Evolutionary conservation across 2,329 filamentous ascomycete species (phyloP), one percentile per base, ranked within the genome.

Genomic region (Nemania abortiva): DNA sequence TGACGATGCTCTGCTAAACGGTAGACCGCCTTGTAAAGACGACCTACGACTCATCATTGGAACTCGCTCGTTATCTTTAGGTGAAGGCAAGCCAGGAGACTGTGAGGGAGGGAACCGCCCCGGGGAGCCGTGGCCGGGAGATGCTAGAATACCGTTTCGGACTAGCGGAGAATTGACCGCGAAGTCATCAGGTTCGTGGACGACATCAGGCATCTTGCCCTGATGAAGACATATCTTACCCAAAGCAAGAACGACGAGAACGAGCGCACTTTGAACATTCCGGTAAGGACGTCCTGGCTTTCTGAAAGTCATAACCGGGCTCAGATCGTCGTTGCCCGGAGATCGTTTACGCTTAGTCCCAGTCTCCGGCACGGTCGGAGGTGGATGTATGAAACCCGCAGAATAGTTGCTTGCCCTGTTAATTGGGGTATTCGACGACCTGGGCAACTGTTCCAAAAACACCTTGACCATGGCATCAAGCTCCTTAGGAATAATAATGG

Each of bases 241-340:
- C 6, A 99, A 83, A 0, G 95, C 95, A 63, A 98, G 85, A 0
- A 97, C 89, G 3, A 95, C 85, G 2, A 98, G 85, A 1, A 98
- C 88, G 47, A 98, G 86, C 0, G 94, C 94, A 73, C 93, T 97
- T 62, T 90, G 87, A 18, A 96, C 89, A 7, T 91, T 93, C 61
- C 91, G 85, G 72, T 86, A 87, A 2, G 89, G 88, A 65, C 83
- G 83, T 2, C 84, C 83, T 6, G 82, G 80, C 73, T 85, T 86
- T 52, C 75, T 78, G 70, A 78, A 83, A 67, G 63, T 72, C 57
- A 60, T 75, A 54, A 70, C 65, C 6, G 74, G 70, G 39, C 68
- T 74, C 69, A 73, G 75, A 65, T 80, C 77, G 15, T 79, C 76
- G 13, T 72, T 74, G 13, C 68, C 75, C 27, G 86, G 84, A 22